Percentiles rank a stretch among this genome's conserved stretches.
Evolutionary conservation across 106 monocot species (phyloP).

Genomic region (Triglochin maritima): DNA sequence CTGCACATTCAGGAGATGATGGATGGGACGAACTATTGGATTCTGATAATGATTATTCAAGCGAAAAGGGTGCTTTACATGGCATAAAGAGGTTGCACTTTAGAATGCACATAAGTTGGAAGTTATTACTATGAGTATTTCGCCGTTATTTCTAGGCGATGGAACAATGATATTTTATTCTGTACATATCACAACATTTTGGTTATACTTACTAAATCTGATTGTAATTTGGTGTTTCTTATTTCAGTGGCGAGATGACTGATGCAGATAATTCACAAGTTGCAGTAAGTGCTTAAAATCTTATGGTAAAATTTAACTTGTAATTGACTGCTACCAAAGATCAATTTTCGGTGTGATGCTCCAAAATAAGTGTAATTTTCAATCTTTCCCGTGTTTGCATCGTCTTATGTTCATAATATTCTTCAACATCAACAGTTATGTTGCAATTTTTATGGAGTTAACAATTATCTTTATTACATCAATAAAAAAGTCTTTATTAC

Average conservation of each 20-base stretch:
- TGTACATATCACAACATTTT: background rate
- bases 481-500: background rate
- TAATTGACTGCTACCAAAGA: background rate
- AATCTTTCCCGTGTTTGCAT: too few species aligned
- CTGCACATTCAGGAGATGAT: conserved; percentile 64
- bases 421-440: background rate
- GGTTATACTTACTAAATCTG: background rate
- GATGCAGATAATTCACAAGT: conserved; percentile 14
- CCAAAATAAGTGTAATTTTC: too few species aligned
- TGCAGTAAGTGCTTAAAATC: conserved; percentile 8
- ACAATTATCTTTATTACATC: background rate
- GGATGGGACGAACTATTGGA: conserved; percentile 46
- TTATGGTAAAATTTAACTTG: background rate
- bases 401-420: too few species aligned
- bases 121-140: background rate
- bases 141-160: background rate
- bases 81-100: conserved; percentile 52
- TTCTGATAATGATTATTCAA: conserved; percentile 40
- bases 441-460: background rate
- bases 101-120: conserved; percentile 16
- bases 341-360: too few species aligned
- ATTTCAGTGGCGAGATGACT: conserved; percentile 18
- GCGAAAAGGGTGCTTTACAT: conserved; percentile 40
- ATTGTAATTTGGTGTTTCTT: conserved; percentile 2
- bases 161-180: background rate